Base-by-base conservation (phyloP, 176 grass and related monocot genomes). In the Elaeis guineensis region DNA sequence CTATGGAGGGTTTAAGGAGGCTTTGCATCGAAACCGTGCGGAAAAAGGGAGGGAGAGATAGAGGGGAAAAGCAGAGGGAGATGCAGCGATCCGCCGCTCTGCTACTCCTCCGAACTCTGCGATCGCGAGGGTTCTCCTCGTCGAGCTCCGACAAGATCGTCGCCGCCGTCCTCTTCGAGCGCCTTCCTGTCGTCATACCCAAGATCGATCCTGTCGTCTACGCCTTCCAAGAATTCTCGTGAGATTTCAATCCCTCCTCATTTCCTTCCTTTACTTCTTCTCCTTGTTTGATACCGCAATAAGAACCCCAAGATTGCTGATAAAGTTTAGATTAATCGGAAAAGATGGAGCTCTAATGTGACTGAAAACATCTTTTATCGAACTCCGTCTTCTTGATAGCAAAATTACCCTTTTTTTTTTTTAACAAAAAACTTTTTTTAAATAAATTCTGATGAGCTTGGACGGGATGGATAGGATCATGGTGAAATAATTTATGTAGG, bases 181-280 rank as follows among this genome's bases (percentile, higher is more conserved):
- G 93, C 19, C 88, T 97, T 22, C 92, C 93, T 7, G 76, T 97
- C 9, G 84, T 97, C 59, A 72, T 91, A 63, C 93, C 93, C 76
- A 85, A 97, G 72, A 91, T 91, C 69, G 78, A 91, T 70, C 93
- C 93, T 49, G 79, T 73, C 55, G 69, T 91, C 63, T 97, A 91
- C 66, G 84, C 93, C 55, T 97, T 91, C 76, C 78, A 89, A 21
- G 87, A 97, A 69, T 97, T 97, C 76, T 97, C 93, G 93, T 97
- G 78, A 26, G 24, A 57, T 50, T 59, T 29, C 71, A 52, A 59
- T 26, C 5, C 50, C 16, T 8, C 51, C 2, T 17, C 17, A 0
- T 53, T 51, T 62, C 16, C 35, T 30, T 5, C 28, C 0, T 30
- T 30, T 30, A 30, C 28, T 30, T 30, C 28, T 30, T 30, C 28